Percentiles rank a stretch among this genome's conserved stretches.
Conservation (phyloP, 306 rosid genomes). For the Quercus cerris region DNA sequence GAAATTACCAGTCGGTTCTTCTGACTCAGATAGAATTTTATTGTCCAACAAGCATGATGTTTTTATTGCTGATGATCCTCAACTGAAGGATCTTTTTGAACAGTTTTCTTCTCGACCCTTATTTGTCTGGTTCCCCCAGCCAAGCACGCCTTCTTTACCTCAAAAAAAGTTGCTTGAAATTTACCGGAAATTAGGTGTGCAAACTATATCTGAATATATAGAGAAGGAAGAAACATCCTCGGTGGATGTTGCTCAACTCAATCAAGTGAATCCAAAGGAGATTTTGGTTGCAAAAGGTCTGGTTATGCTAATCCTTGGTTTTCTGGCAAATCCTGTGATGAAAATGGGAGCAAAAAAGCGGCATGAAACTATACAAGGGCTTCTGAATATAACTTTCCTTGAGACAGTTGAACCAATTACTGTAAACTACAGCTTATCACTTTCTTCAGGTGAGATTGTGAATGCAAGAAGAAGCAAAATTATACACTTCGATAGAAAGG, state of each 20-base stretch:
- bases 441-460: constrained; percentile 33
- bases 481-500: constrained; percentile 43
- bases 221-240: constrained; percentile 32
- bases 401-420: too few species aligned
- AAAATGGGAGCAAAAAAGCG: too few species aligned
- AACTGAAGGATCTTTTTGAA: constrained; percentile 56
- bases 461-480: constrained; percentile 24
- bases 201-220: constrained; percentile 50
- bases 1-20: constrained; percentile 50
- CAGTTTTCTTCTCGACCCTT: constrained; percentile 20
- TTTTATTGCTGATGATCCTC: constrained; percentile 67
- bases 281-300: constrained; percentile 36
- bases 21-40: constrained; percentile 28
- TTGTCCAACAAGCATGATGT: constrained; percentile 44
- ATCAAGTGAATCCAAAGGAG: constrained; percentile 16
- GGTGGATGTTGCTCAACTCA: background rate
- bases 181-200: constrained; percentile 52
- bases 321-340: constrained; percentile 30
- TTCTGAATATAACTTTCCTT: too few species aligned
- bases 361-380: too few species aligned
- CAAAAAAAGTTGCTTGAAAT: constrained; percentile 29
- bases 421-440: constrained; percentile 34
- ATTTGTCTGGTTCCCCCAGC: constrained; percentile 68
- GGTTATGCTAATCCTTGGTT: constrained; percentile 60
- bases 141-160: too few species aligned